These are phyloP conservation scores for Roridomyces roridus DNA, from an alignment of 768 basidiomycete species.

Conservation along the genomic window DNA sequence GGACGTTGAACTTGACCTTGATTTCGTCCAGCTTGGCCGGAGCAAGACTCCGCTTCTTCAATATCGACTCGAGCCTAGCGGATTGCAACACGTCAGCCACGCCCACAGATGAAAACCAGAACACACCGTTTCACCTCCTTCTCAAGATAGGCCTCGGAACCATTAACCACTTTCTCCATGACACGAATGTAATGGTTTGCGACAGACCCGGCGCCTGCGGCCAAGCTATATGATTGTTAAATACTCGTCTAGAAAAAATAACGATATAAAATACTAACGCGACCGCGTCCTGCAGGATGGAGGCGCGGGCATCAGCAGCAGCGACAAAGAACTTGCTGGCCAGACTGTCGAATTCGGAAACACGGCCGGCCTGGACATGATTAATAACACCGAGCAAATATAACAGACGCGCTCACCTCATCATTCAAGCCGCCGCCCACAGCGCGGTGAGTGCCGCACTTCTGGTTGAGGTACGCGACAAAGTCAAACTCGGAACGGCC, in stretches of 20 bases:
- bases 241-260: too few relatives aligned
- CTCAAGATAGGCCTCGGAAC: slow-evolving; percentile 75
- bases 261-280: too few relatives aligned
- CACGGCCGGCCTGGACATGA: slow-evolving; percentile 74
- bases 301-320: slow-evolving; percentile 56
- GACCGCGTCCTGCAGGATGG: slow-evolving; percentile 72
- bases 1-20: slow-evolving; percentile 89
- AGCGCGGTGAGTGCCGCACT: slow-evolving; percentile 85
- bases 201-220: slow-evolving; percentile 53
- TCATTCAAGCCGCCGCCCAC: slow-evolving; percentile 83
- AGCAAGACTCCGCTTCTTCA: slow-evolving; percentile 79
- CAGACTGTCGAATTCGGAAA: slow-evolving; percentile 76
- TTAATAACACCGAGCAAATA: slow-evolving; percentile 4
- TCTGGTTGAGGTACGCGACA: slow-evolving; percentile 80
- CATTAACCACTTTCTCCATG: slow-evolving; percentile 85
- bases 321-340: slow-evolving; percentile 79
- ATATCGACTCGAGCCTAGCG: slow-evolving; percentile 72
- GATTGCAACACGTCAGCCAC: slow-evolving; percentile 17
- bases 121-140: slow-evolving; percentile 86
- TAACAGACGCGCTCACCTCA: slow-evolving; percentile 44
- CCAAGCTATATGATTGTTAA: too few relatives aligned
- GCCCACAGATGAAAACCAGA: not conserved
- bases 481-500: slow-evolving; percentile 79
- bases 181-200: slow-evolving; percentile 86
- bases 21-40: slow-evolving; percentile 90